These are phyloP conservation scores for Elsinoe fawcettii DNA, from an alignment of 2,329 filamentous ascomycete genomes.

Conservation along the genomic window DNA sequence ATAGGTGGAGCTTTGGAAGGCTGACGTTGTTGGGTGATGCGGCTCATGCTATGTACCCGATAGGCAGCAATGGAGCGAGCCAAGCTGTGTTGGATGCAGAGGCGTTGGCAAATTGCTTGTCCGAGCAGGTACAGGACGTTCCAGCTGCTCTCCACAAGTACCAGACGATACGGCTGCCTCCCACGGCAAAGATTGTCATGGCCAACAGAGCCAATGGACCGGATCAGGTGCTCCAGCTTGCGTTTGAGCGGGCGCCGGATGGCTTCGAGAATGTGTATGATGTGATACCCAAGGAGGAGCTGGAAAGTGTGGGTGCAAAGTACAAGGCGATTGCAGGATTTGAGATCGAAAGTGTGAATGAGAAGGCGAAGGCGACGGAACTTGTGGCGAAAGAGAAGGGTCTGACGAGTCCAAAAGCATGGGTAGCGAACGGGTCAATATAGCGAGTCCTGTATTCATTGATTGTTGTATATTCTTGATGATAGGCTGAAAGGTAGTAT, in stretches of 20 bases:
- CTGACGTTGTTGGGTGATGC: slow-evolving; percentile 37
- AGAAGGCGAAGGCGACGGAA: slow-evolving; percentile 33
- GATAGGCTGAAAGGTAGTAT: no score
- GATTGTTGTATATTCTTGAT: no score
- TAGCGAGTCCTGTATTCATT: no score
- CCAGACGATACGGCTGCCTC: slow-evolving; percentile 34
- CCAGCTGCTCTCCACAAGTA: slow-evolving; percentile 32
- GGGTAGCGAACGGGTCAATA: slow-evolving; percentile 14
- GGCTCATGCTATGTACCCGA: slow-evolving; percentile 38
- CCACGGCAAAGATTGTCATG: slow-evolving; percentile 40
- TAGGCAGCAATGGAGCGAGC: slow-evolving; percentile 38
- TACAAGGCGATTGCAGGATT: slow-evolving; percentile 40
- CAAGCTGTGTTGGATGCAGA: slow-evolving; percentile 42
- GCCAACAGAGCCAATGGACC: slow-evolving; percentile 41
- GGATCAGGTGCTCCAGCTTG: slow-evolving; percentile 41
- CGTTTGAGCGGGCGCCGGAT: slow-evolving; percentile 38
- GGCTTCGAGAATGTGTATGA: slow-evolving; percentile 35
- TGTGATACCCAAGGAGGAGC: slow-evolving; percentile 21
- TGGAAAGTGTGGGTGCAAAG: slow-evolving; percentile 24
- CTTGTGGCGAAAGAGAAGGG: slow-evolving; percentile 22
- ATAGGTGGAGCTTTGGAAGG: slow-evolving; percentile 33
- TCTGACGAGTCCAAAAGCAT: slow-evolving; percentile 21
- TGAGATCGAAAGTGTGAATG: slow-evolving; percentile 39
- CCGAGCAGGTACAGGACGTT: slow-evolving; percentile 24
- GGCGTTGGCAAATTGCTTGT: slow-evolving; percentile 30